Conservation (phyloP, 805 yeast species). For the Starmerella riodocensis region DNA sequence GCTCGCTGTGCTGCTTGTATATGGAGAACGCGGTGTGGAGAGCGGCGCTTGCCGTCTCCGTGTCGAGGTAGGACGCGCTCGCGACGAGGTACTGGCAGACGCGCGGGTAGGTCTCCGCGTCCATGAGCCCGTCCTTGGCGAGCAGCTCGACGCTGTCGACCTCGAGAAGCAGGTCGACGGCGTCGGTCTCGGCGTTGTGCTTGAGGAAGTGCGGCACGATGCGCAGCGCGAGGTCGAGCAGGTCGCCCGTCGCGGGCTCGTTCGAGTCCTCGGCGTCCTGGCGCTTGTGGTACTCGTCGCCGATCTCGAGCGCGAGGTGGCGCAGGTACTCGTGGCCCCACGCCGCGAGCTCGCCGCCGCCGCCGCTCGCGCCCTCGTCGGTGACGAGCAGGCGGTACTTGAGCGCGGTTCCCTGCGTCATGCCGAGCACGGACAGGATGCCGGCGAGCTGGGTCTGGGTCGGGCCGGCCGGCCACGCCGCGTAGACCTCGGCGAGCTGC, state of each 20-base stretch:
- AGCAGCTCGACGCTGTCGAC: slow-evolving; percentile 75
- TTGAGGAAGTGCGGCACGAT: slow-evolving; percentile 81
- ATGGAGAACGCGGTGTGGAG: slow-evolving; percentile 79
- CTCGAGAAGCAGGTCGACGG: slow-evolving; percentile 84
- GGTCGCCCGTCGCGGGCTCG: slow-evolving; percentile 25
- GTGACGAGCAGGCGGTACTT: slow-evolving; percentile 59
- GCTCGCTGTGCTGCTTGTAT: slow-evolving; percentile 61
- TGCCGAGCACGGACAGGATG: slow-evolving; percentile 80
- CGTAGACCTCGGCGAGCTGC: slow-evolving; percentile 49
- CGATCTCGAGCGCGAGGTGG: slow-evolving; percentile 89
- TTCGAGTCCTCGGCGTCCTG: slow-evolving; percentile 14
- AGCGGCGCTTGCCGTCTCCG: slow-evolving; percentile 81
- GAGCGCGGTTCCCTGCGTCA: slow-evolving; percentile 79
- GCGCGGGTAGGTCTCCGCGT: slow-evolving; percentile 67
- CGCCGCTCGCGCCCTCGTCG: slow-evolving; percentile 32
- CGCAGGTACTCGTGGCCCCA: slow-evolving; percentile 99
- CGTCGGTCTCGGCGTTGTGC: slow-evolving; percentile 97
- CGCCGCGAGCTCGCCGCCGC: slow-evolving; percentile 37
- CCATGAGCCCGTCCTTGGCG: slow-evolving; percentile 54
- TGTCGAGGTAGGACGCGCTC: slow-evolving; percentile 91
- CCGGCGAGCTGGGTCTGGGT: slow-evolving; percentile 61
- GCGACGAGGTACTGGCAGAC: slow-evolving; percentile 90
- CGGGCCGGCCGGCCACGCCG: slow-evolving; percentile 43
- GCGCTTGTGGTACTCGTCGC: slow-evolving; percentile 61
- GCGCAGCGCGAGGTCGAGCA: slow-evolving; percentile 54